Base-by-base conservation (phyloP, 225 moss, liverwort and hornwort genomes). In the Straminergon stramineum region DNA sequence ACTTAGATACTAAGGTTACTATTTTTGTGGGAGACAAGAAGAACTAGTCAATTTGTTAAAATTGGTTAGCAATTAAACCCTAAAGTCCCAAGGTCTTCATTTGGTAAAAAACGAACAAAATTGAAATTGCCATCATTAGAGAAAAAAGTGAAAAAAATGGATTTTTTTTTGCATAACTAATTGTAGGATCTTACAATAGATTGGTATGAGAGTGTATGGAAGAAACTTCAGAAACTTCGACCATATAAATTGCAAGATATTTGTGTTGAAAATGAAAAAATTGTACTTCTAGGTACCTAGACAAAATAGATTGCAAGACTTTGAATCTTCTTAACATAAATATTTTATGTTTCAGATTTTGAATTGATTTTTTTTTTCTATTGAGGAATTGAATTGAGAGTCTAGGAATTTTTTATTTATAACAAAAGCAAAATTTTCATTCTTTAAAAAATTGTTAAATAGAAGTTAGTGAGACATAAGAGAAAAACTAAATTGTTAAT, bases 391-490 rank as follows among this genome's bases (percentile, higher is more conserved):
- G 15, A 64, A 1, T 64, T 31, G 20, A 21, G 4, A 6, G 21
- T 68, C 6, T 68, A 20, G 11, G 4, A 37, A 20, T 20, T 37
- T 18, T 37, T 57, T 67, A 20, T 35, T 35, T 19, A 17, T 35
- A 11, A 37, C 6, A 67, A 37, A 27, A 61, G 5, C 5, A 34
- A 10, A 66, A 17, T 1, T 15, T 66, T 68, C 12, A 68, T n/a
- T n/a, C 37, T 37, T 11, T 6, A 4, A 13, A 21, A 19, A 12
- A 6, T 68, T 68, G 4, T 22, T 73, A 2, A 9, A 43, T 41
- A 5, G 27, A 43, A 71, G 15, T 41, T 0, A 1, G 9, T 26
- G 26, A 14, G 0, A 48, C n/a, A n/a, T n/a, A 9, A 27, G 4
- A 74, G 4, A 43, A 41, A 41, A 43, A 41, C 3, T 41, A 15